These are phyloP conservation scores for Selaginella tamariscina DNA, from an alignment of 75 land plant genomes.

Conservation along the genomic window DNA sequence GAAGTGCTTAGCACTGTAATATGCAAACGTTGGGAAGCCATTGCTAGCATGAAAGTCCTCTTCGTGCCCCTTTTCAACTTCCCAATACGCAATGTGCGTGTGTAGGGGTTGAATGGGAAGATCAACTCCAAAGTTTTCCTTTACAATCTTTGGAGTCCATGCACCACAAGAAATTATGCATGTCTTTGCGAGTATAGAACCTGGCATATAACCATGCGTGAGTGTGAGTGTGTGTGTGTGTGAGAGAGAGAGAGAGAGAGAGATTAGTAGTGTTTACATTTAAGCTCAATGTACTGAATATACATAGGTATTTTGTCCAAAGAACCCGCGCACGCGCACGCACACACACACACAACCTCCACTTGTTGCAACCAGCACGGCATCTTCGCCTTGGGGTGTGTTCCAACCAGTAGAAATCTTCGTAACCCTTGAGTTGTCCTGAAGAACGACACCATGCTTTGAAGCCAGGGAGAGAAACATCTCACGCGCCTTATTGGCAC, in stretches of 20 bases:
- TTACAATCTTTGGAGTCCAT: constrained; percentile 51
- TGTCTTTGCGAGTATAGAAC: constrained; percentile 35
- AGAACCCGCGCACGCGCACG: too few species aligned
- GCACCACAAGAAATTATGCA: constrained; percentile 76
- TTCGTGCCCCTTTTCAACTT: constrained; percentile 32
- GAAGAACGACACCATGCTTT: constrained; percentile 45
- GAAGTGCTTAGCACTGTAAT: constrained; percentile 50
- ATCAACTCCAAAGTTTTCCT: constrained; percentile 28
- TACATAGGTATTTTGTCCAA: too few species aligned
- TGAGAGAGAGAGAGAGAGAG: too few species aligned
- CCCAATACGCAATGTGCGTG: constrained; percentile 60
- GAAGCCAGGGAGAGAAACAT: constrained; percentile 70
- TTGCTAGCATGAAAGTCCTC: constrained; percentile 25
- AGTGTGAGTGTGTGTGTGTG: too few species aligned
- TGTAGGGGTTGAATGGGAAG: constrained; percentile 71
- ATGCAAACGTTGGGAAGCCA: constrained; percentile 62
- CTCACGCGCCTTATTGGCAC: constrained; percentile 76
- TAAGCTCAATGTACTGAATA: too few species aligned
- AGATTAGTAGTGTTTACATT: too few species aligned
- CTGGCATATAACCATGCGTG: too few species aligned
- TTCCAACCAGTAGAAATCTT: constrained; percentile 22
- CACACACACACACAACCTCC: too few species aligned
- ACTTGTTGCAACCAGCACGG: constrained; percentile 25
- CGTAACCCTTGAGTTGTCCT: constrained; percentile 47
- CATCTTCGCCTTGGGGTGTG: constrained; percentile 13